Conservation (phyloP, 495 filamentous ascomycete species). For the Penicillium chermesinum region DNA sequence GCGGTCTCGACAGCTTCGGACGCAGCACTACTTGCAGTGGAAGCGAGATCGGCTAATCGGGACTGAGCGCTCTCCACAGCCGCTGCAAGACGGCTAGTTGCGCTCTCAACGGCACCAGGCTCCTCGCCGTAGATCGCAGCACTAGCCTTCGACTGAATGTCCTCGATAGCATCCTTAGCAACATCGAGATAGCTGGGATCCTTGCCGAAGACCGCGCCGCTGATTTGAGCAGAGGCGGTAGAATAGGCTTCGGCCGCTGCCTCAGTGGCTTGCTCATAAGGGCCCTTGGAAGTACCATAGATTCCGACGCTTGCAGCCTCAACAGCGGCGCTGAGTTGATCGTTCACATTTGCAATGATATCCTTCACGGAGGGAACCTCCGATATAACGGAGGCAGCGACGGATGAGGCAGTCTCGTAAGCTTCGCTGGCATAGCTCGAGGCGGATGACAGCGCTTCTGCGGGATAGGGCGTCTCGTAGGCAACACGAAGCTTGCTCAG, state of each 20-base stretch:
- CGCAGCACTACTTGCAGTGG: constrained; percentile 31
- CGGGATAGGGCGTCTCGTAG: constrained; percentile 53
- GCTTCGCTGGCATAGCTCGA: constrained; percentile 53
- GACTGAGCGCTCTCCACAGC: constrained; percentile 48
- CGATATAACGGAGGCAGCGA: constrained; percentile 48
- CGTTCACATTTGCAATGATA: constrained; percentile 51
- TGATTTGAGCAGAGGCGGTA: constrained; percentile 44
- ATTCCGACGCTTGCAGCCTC: constrained; percentile 55
- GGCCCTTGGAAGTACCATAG: constrained; percentile 55
- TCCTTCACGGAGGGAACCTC: constrained; percentile 54
- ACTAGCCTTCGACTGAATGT: constrained; percentile 47
- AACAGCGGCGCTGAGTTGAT: constrained; percentile 53
- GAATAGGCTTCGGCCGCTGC: constrained; percentile 46
- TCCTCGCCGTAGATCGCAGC: constrained; percentile 53
- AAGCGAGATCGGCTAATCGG: constrained; percentile 39
- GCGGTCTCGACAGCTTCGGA: constrained; percentile 34
- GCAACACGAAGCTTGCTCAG: constrained; percentile 64
- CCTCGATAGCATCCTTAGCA: constrained; percentile 44
- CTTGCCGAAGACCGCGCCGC: constrained; percentile 53
- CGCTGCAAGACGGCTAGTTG: constrained; percentile 39
- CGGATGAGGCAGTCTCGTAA: constrained; percentile 53
- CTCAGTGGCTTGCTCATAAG: constrained; percentile 49
- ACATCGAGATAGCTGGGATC: constrained; percentile 45
- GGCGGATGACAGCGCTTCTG: constrained; percentile 41
- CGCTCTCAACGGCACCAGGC: constrained; percentile 52